Base-by-base conservation (phyloP, 305 asterid genomes). In the Salvia sclarea region DNA sequence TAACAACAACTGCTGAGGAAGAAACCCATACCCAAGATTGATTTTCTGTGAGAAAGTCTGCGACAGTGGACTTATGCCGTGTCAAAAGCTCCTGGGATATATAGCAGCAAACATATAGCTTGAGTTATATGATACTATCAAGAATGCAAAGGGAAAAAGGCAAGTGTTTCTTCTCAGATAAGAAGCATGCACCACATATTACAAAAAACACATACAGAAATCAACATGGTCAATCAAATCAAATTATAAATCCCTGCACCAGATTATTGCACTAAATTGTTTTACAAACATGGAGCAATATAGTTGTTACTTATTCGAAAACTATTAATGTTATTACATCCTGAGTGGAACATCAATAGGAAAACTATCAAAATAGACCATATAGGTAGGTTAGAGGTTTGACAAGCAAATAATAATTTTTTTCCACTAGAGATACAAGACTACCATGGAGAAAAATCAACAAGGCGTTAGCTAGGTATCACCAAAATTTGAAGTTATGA, bases 61-160 rank as follows among this genome's bases (percentile, higher is more conserved):
- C 83, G 49, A 89, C 81, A n/a, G 95, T 87, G 71, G 98, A 91
- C 76, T 94, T 94, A 53, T 91, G 98, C 80, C 98, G 83, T 56
- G 95, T 89, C 95, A 94, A 55, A 60, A 94, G 96, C 84, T 89
- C 99, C 97, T 91, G 89, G 4, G 72, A 59, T 14, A 60, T 61
- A 68, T 47, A n/a, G 35, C 38, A 76, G 31, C 53, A 60, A 72
- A 31, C 64, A 61, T 20, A 17, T 60, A 64, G n/a, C 56, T 71
- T 66, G 45, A 16, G 14, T 40, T 58, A 56, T 41, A 17, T 49
- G 52, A 49, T 54, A 31, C 13, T 22, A 41, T 8, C n/a, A 33
- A 18, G 40, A 30, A 64, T 33, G 24, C 49, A 50, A 28, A 48
- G 8, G 7, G 8, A 58, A 25, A 53, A 45, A 38, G 35, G 20